phyloP scores from a whole-genome alignment of 2,329 filamentous ascomycete species.

The Cryoendolithus antarcticus region DNA sequence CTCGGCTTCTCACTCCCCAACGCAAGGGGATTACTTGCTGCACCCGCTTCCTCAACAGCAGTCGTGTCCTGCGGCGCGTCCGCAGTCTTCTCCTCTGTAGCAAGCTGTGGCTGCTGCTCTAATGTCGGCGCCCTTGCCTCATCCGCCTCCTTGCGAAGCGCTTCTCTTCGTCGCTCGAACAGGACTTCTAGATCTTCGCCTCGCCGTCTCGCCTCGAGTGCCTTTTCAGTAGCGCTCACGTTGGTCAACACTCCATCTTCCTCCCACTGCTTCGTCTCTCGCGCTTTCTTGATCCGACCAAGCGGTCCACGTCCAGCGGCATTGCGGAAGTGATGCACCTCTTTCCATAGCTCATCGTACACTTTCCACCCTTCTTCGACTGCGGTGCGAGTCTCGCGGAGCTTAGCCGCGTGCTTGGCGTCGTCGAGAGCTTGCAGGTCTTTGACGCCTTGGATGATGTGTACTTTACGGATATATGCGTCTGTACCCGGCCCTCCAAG shows the following conservation, averaged over 20 bases:
- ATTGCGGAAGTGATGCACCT: constrained; percentile 12
- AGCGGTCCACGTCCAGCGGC: constrained; percentile 11
- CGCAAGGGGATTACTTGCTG: too few species aligned
- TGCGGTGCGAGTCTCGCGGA: constrained; percentile 9
- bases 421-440: constrained; percentile 15
- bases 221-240: constrained; percentile 17
- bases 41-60: too few species aligned
- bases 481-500: constrained; percentile 17
- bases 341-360: constrained; percentile 22
- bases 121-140: too few species aligned
- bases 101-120: too few species aligned
- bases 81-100: too few species aligned
- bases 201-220: constrained; percentile 14
- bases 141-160: neutral
- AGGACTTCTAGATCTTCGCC: constrained; percentile 18
- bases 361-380: constrained; percentile 21
- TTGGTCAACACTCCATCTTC: constrained; percentile 23
- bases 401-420: constrained; percentile 6
- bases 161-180: constrained; percentile 13
- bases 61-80: too few species aligned
- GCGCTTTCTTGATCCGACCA: constrained; percentile 11
- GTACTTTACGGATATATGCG: constrained; percentile 17
- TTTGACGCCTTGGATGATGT: constrained; percentile 20
- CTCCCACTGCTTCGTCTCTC: constrained; percentile 19
- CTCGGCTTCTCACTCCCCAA: too few species aligned